Conservation (phyloP, 495 filamentous ascomycete species). For the Tirmania nivea region DNA sequence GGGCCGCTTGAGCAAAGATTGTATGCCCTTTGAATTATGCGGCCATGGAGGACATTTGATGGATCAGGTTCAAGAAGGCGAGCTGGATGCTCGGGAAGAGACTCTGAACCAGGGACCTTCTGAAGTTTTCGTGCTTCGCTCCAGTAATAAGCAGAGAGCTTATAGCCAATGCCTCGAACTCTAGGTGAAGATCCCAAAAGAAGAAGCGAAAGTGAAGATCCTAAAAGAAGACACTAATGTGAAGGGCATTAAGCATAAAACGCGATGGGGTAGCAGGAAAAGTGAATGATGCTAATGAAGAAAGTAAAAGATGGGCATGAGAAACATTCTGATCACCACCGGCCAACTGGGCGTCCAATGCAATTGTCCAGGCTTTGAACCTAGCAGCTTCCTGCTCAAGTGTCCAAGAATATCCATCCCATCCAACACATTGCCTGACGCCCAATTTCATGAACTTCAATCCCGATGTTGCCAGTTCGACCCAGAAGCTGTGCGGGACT, state of each 20-base stretch:
- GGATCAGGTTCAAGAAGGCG: constrained; percentile 55
- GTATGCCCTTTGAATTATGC: constrained; percentile 65
- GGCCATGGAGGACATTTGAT: constrained; percentile 53
- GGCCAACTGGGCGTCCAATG: constrained; percentile 83
- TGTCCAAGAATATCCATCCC: constrained; percentile 51
- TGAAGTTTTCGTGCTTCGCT: constrained; percentile 50
- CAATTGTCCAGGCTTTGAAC: constrained; percentile 85
- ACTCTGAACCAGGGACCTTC: constrained; percentile 27
- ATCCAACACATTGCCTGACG: constrained; percentile 55
- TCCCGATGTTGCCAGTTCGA: constrained; percentile 60
- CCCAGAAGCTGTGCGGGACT: constrained; percentile 72
- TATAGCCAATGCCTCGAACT: constrained; percentile 39
- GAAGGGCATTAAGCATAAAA: constrained; percentile 79
- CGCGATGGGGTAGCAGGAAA: constrained; percentile 63
- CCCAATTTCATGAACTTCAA: constrained; percentile 65
- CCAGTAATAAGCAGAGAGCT: constrained; percentile 57
- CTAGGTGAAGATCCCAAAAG: constrained; percentile 53
- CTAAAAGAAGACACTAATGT: constrained; percentile 74
- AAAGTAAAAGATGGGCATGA: constrained; percentile 66
- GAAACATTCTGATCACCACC: constrained; percentile 81
- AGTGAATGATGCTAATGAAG: constrained; percentile 71
- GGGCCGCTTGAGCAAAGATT: constrained; percentile 77
- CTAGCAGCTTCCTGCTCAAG: constrained; percentile 71
- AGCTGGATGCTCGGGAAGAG: constrained; percentile 53
- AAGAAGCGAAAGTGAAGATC: constrained; percentile 72